Evolutionary conservation across 1,139 yeast species (phyloP).

Genomic region (Kurtzmaniella quercitrusa): DNA sequence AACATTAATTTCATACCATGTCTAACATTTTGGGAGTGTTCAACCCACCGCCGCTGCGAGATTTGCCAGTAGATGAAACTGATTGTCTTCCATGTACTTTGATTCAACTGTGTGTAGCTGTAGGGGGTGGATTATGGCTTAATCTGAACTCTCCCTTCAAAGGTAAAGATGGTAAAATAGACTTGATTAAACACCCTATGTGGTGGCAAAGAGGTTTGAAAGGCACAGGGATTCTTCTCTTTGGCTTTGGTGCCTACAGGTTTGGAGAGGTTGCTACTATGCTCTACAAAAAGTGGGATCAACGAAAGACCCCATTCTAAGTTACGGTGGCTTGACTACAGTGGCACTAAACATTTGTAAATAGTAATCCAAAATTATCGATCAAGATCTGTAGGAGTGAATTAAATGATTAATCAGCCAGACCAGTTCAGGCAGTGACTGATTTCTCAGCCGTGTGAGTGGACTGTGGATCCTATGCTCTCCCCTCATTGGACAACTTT

Average conservation of each 20-base stretch:
- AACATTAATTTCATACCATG: not conserved
- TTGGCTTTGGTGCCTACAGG: constrained; percentile 37
- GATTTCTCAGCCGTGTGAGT: too few relatives aligned
- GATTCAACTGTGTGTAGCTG: constrained; percentile 31
- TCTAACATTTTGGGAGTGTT: constrained; percentile 37
- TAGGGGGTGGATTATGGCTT: constrained; percentile 35
- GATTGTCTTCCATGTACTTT: constrained; percentile 40
- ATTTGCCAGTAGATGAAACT: constrained; percentile 17
- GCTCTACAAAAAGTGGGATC: constrained; percentile 5
- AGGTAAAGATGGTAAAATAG: constrained; percentile 25
- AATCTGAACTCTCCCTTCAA: constrained; percentile 27
- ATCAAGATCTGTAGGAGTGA: too few relatives aligned
- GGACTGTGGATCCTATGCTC: too few relatives aligned
- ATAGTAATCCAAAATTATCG: too few relatives aligned
- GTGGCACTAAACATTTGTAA: too few relatives aligned
- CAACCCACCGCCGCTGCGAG: constrained; percentile 33
- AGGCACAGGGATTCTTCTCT: constrained; percentile 28
- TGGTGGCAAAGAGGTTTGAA: constrained; percentile 41
- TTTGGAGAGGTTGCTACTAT: constrained; percentile 25
- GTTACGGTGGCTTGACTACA: not conserved
- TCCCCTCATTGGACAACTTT: too few relatives aligned
- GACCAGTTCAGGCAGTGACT: too few relatives aligned
- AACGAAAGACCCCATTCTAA: not conserved
- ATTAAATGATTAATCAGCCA: too few relatives aligned
- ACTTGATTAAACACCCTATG: constrained; percentile 31